These are phyloP conservation scores for Carpinus fangiana DNA, from an alignment of 306 rosid genomes.

Conservation along the genomic window DNA sequence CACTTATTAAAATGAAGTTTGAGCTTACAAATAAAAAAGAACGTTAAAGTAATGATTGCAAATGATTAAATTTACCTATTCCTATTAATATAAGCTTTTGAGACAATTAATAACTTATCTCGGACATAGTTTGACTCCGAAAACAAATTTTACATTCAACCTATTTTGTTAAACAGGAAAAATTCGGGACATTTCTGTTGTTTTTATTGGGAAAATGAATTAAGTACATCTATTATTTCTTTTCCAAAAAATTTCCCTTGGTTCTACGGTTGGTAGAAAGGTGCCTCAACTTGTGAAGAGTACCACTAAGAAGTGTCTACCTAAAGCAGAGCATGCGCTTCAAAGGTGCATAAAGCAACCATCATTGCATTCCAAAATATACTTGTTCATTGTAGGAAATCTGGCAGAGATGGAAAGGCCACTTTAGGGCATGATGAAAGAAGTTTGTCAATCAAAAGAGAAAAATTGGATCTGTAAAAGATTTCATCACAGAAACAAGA, in stretches of 20 bases:
- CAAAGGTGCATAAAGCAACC: conserved; percentile 35
- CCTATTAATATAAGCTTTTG: no score
- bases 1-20: no score
- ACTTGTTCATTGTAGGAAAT: conserved; percentile 1
- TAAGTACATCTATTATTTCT: background rate
- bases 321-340: conserved; percentile 31
- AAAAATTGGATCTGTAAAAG: conserved; percentile 1
- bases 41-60: no score
- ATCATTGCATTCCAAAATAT: conserved; percentile 31
- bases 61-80: no score
- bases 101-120: no score
- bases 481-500: conserved; percentile 3
- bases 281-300: conserved; percentile 15
- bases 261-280: conserved; percentile 8
- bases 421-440: conserved; percentile 9
- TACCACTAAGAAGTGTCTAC: conserved; percentile 40
- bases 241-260: background rate
- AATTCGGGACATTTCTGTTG: background rate
- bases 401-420: conserved; percentile 29
- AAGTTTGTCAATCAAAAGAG: background rate
- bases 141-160: no score
- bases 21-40: no score
- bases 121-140: no score
- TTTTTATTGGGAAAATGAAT: background rate
- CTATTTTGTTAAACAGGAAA: no score